phyloP scores from a whole-genome alignment of 2,329 filamentous ascomycete genomes.

The Alternaria metachromatica region DNA sequence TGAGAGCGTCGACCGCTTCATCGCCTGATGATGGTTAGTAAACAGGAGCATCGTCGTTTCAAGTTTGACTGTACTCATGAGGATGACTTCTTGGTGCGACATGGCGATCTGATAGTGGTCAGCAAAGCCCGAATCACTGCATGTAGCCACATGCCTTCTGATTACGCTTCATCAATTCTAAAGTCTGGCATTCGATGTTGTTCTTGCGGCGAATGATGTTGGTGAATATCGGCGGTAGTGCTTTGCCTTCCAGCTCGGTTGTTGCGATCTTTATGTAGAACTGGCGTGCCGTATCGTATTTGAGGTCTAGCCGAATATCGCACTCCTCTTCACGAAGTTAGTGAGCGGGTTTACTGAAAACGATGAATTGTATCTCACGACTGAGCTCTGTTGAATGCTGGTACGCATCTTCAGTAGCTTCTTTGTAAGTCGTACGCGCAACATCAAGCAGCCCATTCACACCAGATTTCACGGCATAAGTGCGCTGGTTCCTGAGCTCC shows the following conservation, averaged over 20 bases:
- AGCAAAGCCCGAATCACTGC: background rate
- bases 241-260: slow-evolving; percentile 66
- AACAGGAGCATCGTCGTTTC: no score
- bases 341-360: background rate
- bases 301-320: slow-evolving; percentile 68
- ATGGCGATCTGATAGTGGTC: slow-evolving; percentile 68
- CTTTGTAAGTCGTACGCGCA: slow-evolving; percentile 86
- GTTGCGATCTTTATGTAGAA: slow-evolving; percentile 77
- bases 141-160: slow-evolving; percentile 43
- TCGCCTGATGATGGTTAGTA: slow-evolving; percentile 56
- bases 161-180: slow-evolving; percentile 81
- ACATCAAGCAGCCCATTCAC: slow-evolving; percentile 88
- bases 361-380: slow-evolving; percentile 54
- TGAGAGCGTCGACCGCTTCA: slow-evolving; percentile 72
- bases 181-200: slow-evolving; percentile 85
- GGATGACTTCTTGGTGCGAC: slow-evolving; percentile 81
- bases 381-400: slow-evolving; percentile 72
- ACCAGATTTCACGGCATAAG: slow-evolving; percentile 87
- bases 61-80: slow-evolving; percentile 63
- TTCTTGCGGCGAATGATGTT: slow-evolving; percentile 76
- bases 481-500: slow-evolving; percentile 86
- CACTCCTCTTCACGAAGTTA: slow-evolving; percentile 52
- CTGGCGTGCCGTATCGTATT: slow-evolving; percentile 77
- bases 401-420: slow-evolving; percentile 79
- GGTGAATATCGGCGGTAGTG: slow-evolving; percentile 73